Percentiles rank a stretch among this genome's conserved stretches.
Conservation (phyloP, 1,284 basidiomycete species). For the Irpex sp. region DNA sequence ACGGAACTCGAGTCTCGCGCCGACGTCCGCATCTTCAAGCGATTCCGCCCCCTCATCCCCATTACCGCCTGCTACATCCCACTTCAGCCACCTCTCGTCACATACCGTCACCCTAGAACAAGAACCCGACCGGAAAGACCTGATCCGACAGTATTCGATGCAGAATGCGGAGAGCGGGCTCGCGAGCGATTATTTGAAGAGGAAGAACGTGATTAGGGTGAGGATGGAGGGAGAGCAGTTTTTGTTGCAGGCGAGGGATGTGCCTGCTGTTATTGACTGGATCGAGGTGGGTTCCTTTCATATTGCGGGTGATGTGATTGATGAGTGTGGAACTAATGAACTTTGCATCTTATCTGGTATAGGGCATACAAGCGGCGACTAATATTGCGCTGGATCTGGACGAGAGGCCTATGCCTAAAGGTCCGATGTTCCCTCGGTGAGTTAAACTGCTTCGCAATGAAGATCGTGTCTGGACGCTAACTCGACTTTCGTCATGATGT, state of each 20-base stretch:
- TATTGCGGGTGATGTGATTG: not conserved
- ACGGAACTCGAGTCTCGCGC: constrained; percentile 13
- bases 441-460: constrained; percentile 20
- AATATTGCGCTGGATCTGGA: constrained; percentile 93
- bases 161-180: constrained; percentile 91
- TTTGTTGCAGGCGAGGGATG: constrained; percentile 85
- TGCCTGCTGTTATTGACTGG: constrained; percentile 89
- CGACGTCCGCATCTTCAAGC: constrained; percentile 5
- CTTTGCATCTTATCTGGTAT: constrained; percentile 1
- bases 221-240: constrained; percentile 96
- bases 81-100: constrained; percentile 5
- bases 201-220: constrained; percentile 93
- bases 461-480: too few relatives aligned
- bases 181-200: constrained; percentile 93
- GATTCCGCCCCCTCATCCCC: not conserved
- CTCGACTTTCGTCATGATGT: not conserved
- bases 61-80: constrained; percentile 9
- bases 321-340: not conserved
- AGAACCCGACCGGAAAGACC: constrained; percentile 42
- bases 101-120: constrained; percentile 18
- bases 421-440: constrained; percentile 73
- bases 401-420: constrained; percentile 85
- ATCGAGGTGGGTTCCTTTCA: constrained; percentile 71
- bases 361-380: constrained; percentile 91
- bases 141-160: constrained; percentile 73